Evolutionary conservation across 805 yeast genomes (phyloP).

Genomic region (Zygoascus biomembranicola): DNA sequence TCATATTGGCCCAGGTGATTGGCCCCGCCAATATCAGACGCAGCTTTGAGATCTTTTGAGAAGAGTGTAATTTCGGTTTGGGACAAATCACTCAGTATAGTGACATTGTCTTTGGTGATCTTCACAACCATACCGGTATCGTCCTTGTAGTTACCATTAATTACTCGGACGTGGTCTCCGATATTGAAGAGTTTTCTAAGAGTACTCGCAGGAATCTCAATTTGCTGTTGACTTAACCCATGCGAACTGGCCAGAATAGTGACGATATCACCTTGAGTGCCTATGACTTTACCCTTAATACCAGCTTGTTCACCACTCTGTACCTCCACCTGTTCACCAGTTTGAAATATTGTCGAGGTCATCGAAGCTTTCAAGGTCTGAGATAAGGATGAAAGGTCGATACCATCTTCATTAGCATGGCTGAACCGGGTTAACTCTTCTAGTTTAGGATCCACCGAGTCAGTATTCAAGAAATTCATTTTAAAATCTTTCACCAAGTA

Average conservation of each 20-base stretch:
- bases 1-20: constrained; percentile 70
- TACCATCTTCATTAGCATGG: constrained; percentile 69
- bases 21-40: constrained; percentile 79
- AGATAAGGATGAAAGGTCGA: constrained; percentile 80
- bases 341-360: constrained; percentile 60
- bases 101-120: constrained; percentile 75
- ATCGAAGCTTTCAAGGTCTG: constrained; percentile 67
- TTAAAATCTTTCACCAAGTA: constrained; percentile 80
- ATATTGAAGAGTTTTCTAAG: constrained; percentile 77
- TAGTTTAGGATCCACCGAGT: constrained; percentile 71
- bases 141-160: constrained; percentile 84
- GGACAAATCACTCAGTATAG: constrained; percentile 82
- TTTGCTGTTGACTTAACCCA: constrained; percentile 44
- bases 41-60: constrained; percentile 82
- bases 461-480: constrained; percentile 70
- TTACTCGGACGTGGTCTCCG: constrained; percentile 93
- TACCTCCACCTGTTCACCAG: constrained; percentile 91
- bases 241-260: constrained; percentile 40
- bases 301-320: constrained; percentile 91
- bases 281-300: constrained; percentile 68
- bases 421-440: constrained; percentile 82
- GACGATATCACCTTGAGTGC: constrained; percentile 58
- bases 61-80: constrained; percentile 85
- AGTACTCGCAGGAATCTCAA: constrained; percentile 76
- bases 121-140: constrained; percentile 92